Percentiles rank a stretch among this genome's conserved stretches.
Evolutionary conservation across 495 filamentous ascomycete genomes (phyloP).

Genomic region (Cercophora sp.): DNA sequence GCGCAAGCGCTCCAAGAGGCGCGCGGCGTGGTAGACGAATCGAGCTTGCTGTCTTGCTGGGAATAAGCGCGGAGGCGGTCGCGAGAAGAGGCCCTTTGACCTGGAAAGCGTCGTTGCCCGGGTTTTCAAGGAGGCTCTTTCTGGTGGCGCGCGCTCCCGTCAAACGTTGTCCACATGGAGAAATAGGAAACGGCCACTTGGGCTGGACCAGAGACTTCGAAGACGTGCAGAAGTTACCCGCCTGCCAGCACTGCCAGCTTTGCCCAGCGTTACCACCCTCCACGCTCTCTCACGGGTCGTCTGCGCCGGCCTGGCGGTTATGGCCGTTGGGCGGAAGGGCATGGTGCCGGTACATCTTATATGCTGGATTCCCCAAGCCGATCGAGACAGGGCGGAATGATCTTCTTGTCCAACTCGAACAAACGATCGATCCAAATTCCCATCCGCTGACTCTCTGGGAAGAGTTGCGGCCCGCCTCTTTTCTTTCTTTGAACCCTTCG

Average conservation of each 20-base stretch:
- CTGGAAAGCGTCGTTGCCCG: too few species aligned
- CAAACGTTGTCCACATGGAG: not conserved
- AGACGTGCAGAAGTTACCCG: constrained; percentile 16
- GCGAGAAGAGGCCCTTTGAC: not conserved
- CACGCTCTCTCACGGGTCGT: not conserved
- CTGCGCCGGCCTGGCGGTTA: constrained; percentile 11
- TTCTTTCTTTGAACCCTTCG: not conserved
- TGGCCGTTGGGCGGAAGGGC: not conserved
- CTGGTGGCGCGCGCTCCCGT: constrained; percentile 17
- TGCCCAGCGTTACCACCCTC: constrained; percentile 6
- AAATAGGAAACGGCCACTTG: constrained; percentile 2
- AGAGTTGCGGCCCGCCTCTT: not conserved
- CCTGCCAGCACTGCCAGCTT: not conserved
- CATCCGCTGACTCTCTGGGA: constrained; percentile 1
- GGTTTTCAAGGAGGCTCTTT: not conserved
- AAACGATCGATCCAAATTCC: not conserved
- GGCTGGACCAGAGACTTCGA: constrained; percentile 6
- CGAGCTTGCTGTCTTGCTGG: constrained; percentile 8
- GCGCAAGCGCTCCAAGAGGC: constrained; percentile 29
- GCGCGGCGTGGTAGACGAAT: constrained; percentile 20
- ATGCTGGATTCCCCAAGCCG: constrained; percentile 4
- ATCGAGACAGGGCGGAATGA: not conserved
- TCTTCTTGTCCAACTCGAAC: constrained; percentile 7
- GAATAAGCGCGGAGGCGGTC: constrained; percentile 6
- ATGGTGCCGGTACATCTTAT: constrained; percentile 2